Percentiles rank a stretch among this genome's conserved stretches.
Conservation (phyloP, 2,329 filamentous ascomycete genomes). For the Colletotrichum tropicale region DNA sequence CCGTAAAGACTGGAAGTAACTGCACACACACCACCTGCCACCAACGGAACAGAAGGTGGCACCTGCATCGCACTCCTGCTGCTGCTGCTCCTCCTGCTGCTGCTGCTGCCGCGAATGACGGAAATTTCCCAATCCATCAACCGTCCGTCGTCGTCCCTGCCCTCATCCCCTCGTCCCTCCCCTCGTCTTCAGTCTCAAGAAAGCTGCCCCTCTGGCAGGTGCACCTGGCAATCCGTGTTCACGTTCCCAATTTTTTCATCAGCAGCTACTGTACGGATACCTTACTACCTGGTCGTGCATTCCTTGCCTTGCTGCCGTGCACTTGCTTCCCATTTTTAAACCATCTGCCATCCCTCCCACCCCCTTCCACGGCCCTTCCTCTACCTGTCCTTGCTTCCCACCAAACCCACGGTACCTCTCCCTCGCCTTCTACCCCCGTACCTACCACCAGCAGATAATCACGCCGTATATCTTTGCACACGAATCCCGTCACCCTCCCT, state of each 20-base stretch:
- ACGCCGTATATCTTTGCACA: neutral
- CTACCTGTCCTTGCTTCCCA: neutral
- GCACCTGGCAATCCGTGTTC: neutral
- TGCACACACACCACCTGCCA: neutral
- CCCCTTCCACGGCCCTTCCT: neutral
- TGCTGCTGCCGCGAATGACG: neutral
- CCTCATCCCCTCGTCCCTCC: neutral
- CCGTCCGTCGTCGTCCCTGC: neutral
- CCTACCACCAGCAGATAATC: neutral
- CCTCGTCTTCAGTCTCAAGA: neutral
- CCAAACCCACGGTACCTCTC: neutral
- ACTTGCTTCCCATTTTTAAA: conserved; percentile 4
- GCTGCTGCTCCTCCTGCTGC: neutral
- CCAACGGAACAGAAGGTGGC: neutral
- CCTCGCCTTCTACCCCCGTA: neutral
- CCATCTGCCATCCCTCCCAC: conserved; percentile 3
- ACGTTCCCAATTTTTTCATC: neutral
- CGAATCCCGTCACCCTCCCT: neutral
- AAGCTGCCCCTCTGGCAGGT: neutral
- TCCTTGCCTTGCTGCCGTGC: neutral
- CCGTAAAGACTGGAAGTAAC: neutral
- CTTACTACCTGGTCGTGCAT: neutral
- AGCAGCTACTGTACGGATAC: neutral
- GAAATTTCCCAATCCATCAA: neutral
- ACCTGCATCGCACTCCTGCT: neutral